Base-by-base conservation (phyloP, 441 rosid genomes). In the Daphne laureola region DNA sequence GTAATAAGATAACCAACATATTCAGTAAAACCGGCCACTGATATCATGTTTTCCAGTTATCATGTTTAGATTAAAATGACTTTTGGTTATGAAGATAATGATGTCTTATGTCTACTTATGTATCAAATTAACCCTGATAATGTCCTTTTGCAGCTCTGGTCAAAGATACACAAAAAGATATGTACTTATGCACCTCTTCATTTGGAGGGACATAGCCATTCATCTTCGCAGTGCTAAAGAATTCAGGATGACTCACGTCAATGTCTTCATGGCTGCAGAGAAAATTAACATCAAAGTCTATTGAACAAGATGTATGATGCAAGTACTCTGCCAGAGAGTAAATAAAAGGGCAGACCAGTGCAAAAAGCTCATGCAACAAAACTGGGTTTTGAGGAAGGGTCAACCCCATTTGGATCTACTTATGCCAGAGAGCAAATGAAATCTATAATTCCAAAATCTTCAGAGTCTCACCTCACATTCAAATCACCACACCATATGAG, bases 401-500 rank as follows among this genome's bases (percentile, higher is more conserved):
- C 25, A 21, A 4, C 25, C 25, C 25, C 25, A 21, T 21, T 21
- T 21, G 2, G 25, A 21, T 21, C 25, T 21, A 21, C 25, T 21
- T 21, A 21, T 0, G 25, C 1, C 25, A 2, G 25, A 21, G 25
- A 49, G 36, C 46, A 25, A 40, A 57, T 18, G 40, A 38, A 31
- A 49, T 38, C 17, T 18, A 21, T 14, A 21, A 21, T 43, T 40
- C 51, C 35, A 36, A 46, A 18, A 14, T 18, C 51, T 12, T 5
- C n/a, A 49, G 40, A 42, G 67, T 27, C 77, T 66, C 54, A 77
- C 97, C 98, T 93, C 52, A 87, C 95, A 73, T 93, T 93, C 69
- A 93, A 76, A 78, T 93, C 97, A 42, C 98, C 98, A 42, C 97
- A 93, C 97, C 98, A 90, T 53, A 93, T 83, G 46, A 93, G 78